phyloP scores from a whole-genome alignment of 169 alveolate genomes.

The Plasmodium falciparum region DNA sequence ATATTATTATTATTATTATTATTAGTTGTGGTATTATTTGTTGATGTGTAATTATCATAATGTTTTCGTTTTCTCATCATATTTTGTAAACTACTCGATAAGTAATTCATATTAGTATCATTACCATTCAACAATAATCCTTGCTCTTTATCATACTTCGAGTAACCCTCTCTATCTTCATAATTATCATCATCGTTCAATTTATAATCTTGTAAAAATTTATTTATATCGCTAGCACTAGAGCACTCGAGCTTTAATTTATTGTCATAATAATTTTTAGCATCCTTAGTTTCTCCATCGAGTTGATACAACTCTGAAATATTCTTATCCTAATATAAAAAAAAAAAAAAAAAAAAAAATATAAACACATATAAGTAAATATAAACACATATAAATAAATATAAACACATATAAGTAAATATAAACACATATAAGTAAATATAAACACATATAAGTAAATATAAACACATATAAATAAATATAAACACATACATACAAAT shows the following conservation, averaged over 20 bases:
- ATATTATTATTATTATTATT: too few relatives aligned
- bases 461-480: too few relatives aligned
- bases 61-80: constrained; percentile 25
- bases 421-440: too few relatives aligned
- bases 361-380: too few relatives aligned
- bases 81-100: constrained; percentile 38
- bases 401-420: too few relatives aligned
- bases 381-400: too few relatives aligned
- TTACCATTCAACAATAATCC: constrained; percentile 3
- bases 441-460: too few relatives aligned
- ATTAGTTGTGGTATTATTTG: not conserved
- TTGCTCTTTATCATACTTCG: constrained; percentile 22
- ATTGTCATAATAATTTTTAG: constrained; percentile 25
- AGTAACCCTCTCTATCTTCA: constrained; percentile 39
- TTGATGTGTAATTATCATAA: constrained; percentile 11
- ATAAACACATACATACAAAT: not conserved
- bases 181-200: constrained; percentile 20
- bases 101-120: constrained; percentile 23
- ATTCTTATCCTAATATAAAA: constrained; percentile 22
- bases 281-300: constrained; percentile 26
- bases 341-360: not conserved
- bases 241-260: constrained; percentile 25
- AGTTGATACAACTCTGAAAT: not conserved
- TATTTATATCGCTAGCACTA: constrained; percentile 26
- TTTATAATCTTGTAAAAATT: constrained; percentile 11